A percentile compares a stretch with the other conserved stretches of the same genome.
These are phyloP conservation scores for Mimosa pudica DNA, from an alignment of 306 rosid genomes.

Conservation along the genomic window DNA sequence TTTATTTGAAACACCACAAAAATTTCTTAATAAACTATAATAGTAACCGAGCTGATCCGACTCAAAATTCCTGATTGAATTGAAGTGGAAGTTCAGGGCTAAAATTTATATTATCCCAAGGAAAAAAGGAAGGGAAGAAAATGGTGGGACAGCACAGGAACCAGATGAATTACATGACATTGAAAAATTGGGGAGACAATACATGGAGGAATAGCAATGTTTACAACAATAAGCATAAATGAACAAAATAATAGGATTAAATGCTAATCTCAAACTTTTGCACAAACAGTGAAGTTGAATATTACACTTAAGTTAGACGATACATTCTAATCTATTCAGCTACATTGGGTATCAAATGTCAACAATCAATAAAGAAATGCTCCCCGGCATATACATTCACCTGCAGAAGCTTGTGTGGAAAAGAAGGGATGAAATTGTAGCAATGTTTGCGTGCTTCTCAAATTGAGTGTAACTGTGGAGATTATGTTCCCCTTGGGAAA, in stretches of 20 bases:
- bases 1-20: too few species aligned
- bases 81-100: background rate
- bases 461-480: constrained; percentile 27
- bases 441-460: constrained; percentile 30
- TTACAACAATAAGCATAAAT: constrained; percentile 13
- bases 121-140: background rate
- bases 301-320: constrained; percentile 39
- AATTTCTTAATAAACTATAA: background rate
- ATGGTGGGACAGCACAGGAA: background rate
- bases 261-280: constrained; percentile 26
- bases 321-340: constrained; percentile 26
- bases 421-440: constrained; percentile 29
- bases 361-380: constrained; percentile 29
- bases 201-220: background rate
- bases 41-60: background rate
- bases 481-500: constrained; percentile 1
- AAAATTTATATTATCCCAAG: background rate
- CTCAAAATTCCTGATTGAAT: background rate
- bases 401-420: constrained; percentile 14
- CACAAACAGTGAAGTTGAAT: constrained; percentile 40
- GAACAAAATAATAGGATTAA: constrained; percentile 5
- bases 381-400: constrained; percentile 10
- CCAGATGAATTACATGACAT: background rate
- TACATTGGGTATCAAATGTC: constrained; percentile 23
- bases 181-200: background rate